phyloP scores from a whole-genome alignment of 2,329 filamentous ascomycete genomes.

The Tolypocladium tropicale region DNA sequence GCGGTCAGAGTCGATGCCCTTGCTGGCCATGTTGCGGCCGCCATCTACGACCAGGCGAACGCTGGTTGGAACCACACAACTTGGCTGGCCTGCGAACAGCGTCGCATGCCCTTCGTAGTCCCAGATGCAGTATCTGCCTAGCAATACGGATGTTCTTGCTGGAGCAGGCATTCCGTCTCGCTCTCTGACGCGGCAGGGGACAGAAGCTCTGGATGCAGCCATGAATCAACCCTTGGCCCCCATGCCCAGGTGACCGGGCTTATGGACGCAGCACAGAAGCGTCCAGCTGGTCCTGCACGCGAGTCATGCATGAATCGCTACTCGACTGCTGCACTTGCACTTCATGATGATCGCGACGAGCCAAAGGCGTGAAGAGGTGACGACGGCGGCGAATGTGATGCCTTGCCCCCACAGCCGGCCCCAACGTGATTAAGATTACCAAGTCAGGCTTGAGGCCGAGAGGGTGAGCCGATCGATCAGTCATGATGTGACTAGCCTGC shows the following conservation, averaged over 20 bases:
- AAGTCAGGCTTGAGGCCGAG: neutral
- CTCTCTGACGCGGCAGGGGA: no score
- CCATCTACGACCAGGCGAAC: neutral
- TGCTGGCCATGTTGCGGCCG: neutral
- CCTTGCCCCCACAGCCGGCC: neutral
- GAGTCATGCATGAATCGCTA: neutral
- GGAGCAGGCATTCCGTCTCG: no score
- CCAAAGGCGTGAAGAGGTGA: neutral
- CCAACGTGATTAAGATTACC: neutral
- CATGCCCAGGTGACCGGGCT: no score
- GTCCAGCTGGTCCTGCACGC: neutral
- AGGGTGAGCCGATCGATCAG: neutral
- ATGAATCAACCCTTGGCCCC: no score
- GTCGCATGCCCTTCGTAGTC: no score
- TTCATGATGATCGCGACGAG: neutral
- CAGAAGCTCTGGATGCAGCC: no score
- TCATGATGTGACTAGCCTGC: neutral
- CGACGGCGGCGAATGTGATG: neutral
- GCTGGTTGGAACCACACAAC: no score
- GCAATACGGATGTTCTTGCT: no score
- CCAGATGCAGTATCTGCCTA: neutral
- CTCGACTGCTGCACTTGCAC: neutral
- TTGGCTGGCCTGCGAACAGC: no score
- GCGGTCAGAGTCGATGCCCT: neutral
- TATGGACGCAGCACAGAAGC: neutral